Conservation (phyloP, 1,284 basidiomycete species). For the Pseudomicrostroma phylloplanum region DNA sequence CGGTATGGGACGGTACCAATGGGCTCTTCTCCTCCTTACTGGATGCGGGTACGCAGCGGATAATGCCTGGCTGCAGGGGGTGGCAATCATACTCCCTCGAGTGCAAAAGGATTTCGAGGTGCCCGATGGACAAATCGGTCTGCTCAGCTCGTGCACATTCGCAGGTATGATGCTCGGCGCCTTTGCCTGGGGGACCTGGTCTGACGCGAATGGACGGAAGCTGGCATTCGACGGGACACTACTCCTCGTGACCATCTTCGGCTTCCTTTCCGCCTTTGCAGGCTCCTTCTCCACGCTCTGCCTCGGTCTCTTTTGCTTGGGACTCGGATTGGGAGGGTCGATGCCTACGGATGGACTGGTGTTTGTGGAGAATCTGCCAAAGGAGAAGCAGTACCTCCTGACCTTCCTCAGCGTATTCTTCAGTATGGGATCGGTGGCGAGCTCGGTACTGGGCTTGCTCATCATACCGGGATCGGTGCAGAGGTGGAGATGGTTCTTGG, state of each 20-base stretch:
- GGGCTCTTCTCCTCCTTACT: slow-evolving; percentile 35
- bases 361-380: slow-evolving; percentile 87
- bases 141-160: slow-evolving; percentile 72
- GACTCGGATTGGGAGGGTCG: slow-evolving; percentile 71
- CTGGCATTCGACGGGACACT: slow-evolving; percentile 87
- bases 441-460: slow-evolving; percentile 22
- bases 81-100: slow-evolving; percentile 84
- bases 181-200: slow-evolving; percentile 53
- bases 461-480: slow-evolving; percentile 21
- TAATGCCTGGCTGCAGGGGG: slow-evolving; percentile 50
- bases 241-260: slow-evolving; percentile 81
- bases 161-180: slow-evolving; percentile 95
- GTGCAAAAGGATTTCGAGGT: slow-evolving; percentile 67
- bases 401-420: slow-evolving; percentile 86
- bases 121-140: slow-evolving; percentile 67
- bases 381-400: slow-evolving; percentile 81
- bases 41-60: slow-evolving; percentile 46
- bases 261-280: slow-evolving; percentile 70
- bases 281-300: slow-evolving; percentile 70
- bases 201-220: slow-evolving; percentile 63
- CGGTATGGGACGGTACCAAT: slow-evolving; percentile 65
- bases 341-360: slow-evolving; percentile 96
- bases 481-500: slow-evolving; percentile 29
- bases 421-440: slow-evolving; percentile 32
- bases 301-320: slow-evolving; percentile 73